phyloP scores from a whole-genome alignment of 2,329 filamentous ascomycete genomes.

The Diaporthe citriasiana region DNA sequence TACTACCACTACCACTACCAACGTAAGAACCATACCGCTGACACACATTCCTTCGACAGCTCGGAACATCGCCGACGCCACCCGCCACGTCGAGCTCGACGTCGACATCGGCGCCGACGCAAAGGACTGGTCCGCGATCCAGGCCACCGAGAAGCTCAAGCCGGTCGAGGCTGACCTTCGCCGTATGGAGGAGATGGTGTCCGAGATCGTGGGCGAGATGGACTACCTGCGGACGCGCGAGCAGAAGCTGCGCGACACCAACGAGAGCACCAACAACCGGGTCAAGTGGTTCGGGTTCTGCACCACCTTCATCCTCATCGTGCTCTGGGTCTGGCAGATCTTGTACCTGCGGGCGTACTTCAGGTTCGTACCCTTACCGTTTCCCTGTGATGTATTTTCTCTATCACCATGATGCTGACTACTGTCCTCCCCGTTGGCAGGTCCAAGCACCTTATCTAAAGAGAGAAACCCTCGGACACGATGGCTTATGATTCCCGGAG shows the following conservation, averaged over 20 bases:
- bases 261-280: conserved; percentile 98
- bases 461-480: conserved; percentile 14
- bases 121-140: conserved; percentile 97
- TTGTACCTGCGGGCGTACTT: conserved; percentile 98
- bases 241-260: conserved; percentile 97
- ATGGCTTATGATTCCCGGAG: conserved; percentile 44
- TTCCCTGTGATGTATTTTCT: too few relatives aligned
- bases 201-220: conserved; percentile 93
- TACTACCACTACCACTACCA: too few relatives aligned
- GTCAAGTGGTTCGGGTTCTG: conserved; percentile 99
- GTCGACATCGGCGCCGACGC: conserved; percentile 97
- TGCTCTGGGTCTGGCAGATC: conserved; percentile 95
- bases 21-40: conserved; percentile 15
- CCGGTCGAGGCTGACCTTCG: conserved; percentile 95
- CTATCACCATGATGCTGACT: conserved; percentile 34
- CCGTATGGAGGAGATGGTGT: conserved; percentile 90
- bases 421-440: conserved; percentile 52
- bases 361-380: conserved; percentile 63
- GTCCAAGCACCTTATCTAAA: conserved; percentile 79
- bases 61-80: conserved; percentile 61
- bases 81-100: conserved; percentile 88
- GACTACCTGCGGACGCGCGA: conserved; percentile 92
- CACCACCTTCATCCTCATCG: conserved; percentile 92
- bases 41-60: conserved; percentile 33
- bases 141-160: conserved; percentile 97